phyloP scores from a whole-genome alignment of 192 early-diverging fungal species.

The Tieghemiomyces parasiticus region DNA sequence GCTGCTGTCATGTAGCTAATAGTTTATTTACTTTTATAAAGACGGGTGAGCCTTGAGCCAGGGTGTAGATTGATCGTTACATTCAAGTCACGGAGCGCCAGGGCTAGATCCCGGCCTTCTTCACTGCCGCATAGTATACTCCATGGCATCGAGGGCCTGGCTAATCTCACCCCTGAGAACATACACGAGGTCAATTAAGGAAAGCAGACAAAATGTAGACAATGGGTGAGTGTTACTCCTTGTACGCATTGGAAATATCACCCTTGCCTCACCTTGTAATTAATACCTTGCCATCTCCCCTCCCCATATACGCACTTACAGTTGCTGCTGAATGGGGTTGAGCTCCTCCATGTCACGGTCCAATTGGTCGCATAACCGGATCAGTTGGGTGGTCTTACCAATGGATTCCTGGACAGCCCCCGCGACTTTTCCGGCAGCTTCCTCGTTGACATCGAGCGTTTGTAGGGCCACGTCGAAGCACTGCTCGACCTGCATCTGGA shows the following conservation, averaged over 20 bases:
- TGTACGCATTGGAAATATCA: background rate
- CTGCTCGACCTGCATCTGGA: conserved; percentile 9
- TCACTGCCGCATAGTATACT: background rate
- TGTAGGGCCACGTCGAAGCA: background rate
- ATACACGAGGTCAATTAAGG: background rate
- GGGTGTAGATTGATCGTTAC: background rate
- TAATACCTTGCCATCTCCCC: background rate
- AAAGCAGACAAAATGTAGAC: background rate
- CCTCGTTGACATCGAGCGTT: background rate
- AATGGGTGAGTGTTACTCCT: background rate
- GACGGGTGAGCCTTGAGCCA: background rate
- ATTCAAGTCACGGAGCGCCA: background rate
- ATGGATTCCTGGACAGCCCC: background rate
- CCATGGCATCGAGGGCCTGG: conserved; percentile 6
- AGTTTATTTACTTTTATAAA: background rate
- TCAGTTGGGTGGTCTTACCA: background rate
- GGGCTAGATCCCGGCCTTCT: background rate
- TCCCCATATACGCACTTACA: background rate
- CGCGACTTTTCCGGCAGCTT: background rate
- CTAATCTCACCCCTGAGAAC: background rate
- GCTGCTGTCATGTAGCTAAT: no score
- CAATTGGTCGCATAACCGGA: background rate
- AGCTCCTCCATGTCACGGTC: background rate
- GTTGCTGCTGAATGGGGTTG: background rate
- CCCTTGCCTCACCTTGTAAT: background rate